Conservation (phyloP, 208 protist species). For the Phytomonas serpens region DNA sequence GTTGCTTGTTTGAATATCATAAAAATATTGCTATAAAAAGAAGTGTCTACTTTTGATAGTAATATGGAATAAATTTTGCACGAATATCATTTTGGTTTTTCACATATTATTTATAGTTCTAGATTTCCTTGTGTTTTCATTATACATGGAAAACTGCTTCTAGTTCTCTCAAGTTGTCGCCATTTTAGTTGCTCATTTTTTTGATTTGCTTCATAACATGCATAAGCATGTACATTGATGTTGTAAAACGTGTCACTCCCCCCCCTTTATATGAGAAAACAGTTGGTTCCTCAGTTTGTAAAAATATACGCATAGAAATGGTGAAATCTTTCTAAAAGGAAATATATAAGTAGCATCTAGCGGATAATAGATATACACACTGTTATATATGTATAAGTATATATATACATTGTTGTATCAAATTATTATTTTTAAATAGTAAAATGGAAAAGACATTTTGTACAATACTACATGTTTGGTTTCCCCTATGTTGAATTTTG, state of each 20-base stretch:
- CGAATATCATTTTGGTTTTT: neutral
- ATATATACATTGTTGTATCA: neutral
- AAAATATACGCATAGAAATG: neutral
- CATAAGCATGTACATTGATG: neutral
- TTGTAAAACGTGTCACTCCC: slow-evolving; percentile 7
- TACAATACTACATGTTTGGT: neutral
- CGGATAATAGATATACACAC: neutral
- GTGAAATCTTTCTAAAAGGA: slow-evolving; percentile 1
- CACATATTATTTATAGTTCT: neutral
- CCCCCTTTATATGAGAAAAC: slow-evolving; percentile 8
- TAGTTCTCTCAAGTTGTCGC: neutral
- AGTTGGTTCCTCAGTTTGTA: slow-evolving; percentile 4
- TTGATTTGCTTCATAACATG: neutral
- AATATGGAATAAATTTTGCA: neutral
- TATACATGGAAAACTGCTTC: neutral
- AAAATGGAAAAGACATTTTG: neutral
- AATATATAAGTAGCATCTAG: neutral
- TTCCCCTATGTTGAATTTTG: neutral
- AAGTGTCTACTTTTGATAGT: neutral
- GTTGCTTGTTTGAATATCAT: neutral
- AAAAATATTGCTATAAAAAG: neutral
- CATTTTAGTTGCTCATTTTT: neutral
- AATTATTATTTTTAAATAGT: neutral
- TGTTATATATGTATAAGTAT: neutral
- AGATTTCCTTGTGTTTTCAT: neutral